Evolutionary conservation across 176 grass and related monocot genomes (phyloP), one percentile per base, ranked within the genome.

Genomic region (Eragrostis nindensis): DNA sequence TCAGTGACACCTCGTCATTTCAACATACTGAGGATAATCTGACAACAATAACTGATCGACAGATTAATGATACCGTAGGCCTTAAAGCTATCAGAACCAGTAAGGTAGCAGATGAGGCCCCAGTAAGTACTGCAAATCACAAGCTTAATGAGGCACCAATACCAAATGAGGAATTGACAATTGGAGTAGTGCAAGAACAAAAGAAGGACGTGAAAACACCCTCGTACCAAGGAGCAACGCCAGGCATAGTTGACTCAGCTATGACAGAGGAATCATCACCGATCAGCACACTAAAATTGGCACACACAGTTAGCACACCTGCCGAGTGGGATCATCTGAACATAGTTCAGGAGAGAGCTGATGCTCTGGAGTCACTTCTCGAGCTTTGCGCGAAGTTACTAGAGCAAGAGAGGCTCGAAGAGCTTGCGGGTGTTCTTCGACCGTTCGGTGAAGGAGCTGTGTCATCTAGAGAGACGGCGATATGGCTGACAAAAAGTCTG

Each of bases 401-500:
- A 54, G 80, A 93, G 71, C 86, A 97, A 52, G 94, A 97, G 83
- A 93, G 85, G 77, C 84, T 91, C 21, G 94, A 97, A 13, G 94
- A 97, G 75, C 83, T 97, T 36, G 90, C 87, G 3, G 94, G 88
- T 5, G 84, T 97, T 79, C 84, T 97, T 15, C 76, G 79, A 14
- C 94, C 94, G 10, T 97, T 97, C 13, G 94, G 94, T 2, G 83
- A 93, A 70, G 90, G 87, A 76, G 86, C 83, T 32, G 94, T 91
- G 47, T 97, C 94, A 11, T 92, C 88, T 10, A 84, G 94, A 63
- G 94, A 97, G 84, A 97, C 94, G 0, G 94, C 94, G 7, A 97
- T 97, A 63, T 97, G 94, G 94, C 81, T 97, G 88, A 97, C 94
- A 5, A 97, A 97, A 64, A 97, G 94, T 49, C 86, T 97, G 39